phyloP scores from a whole-genome alignment of 768 basidiomycete species.

The Candolleomyces aberdarensis region DNA sequence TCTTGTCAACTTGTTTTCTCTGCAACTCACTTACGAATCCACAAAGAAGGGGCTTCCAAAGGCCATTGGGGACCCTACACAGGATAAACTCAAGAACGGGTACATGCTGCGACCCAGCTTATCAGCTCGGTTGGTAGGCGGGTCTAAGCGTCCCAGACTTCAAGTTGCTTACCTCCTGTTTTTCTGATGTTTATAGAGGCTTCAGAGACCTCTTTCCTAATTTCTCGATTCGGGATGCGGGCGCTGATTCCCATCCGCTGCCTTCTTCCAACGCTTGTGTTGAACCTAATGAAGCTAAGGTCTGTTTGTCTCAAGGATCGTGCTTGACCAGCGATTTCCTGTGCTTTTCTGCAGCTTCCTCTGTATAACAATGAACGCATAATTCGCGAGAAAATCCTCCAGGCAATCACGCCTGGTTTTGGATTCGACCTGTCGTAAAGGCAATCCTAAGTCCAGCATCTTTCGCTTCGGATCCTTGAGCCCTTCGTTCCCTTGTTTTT shows the following conservation, averaged over 20 bases:
- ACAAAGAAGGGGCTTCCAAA: too few relatives aligned
- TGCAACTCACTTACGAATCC: too few relatives aligned
- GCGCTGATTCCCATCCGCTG: slow-evolving; percentile 65
- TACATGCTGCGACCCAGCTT: too few relatives aligned
- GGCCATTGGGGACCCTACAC: too few relatives aligned
- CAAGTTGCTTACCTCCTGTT: not conserved
- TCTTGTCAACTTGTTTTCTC: too few relatives aligned
- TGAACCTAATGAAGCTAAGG: slow-evolving; percentile 81
- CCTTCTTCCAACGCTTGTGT: slow-evolving; percentile 86
- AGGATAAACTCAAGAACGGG: too few relatives aligned
- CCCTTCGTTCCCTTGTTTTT: too few relatives aligned
- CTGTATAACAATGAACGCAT: slow-evolving; percentile 59
- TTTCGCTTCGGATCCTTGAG: too few relatives aligned
- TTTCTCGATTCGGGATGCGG: slow-evolving; percentile 85
- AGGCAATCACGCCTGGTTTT: slow-evolving; percentile 83
- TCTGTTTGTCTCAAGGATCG: not conserved
- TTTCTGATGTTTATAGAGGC: slow-evolving; percentile 41
- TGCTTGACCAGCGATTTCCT: not conserved
- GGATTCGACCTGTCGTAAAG: slow-evolving; percentile 88
- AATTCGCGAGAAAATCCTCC: slow-evolving; percentile 73
- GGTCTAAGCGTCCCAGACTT: too few relatives aligned
- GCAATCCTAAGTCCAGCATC: not conserved
- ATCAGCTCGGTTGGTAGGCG: too few relatives aligned
- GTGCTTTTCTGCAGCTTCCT: slow-evolving; percentile 65
- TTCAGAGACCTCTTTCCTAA: slow-evolving; percentile 86